A percentile compares a stretch with the other conserved stretches of the same genome.
These are phyloP conservation scores for Fomitopsis pulvina DNA, from an alignment of 768 basidiomycete genomes.

Conservation along the genomic window DNA sequence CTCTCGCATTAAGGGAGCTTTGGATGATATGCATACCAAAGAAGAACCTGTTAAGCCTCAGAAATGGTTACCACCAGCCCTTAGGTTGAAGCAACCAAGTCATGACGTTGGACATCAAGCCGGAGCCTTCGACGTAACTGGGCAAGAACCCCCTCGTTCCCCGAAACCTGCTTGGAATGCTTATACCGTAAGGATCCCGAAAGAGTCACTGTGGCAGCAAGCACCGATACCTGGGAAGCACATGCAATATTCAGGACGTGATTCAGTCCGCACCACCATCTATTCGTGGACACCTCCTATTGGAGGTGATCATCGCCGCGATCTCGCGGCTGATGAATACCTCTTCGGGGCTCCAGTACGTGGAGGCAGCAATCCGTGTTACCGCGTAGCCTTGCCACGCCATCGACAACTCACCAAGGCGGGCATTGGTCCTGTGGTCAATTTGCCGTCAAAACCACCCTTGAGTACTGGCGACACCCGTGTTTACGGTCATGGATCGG, in stretches of 20 bases:
- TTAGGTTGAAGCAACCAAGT: conserved; percentile 9
- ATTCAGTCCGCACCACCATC: conserved; percentile 51
- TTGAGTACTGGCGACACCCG: background rate
- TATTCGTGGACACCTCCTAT: conserved; percentile 69
- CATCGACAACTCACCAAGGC: conserved; percentile 9
- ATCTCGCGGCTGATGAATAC: conserved; percentile 58
- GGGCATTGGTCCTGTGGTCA: conserved; percentile 27
- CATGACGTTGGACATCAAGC: conserved; percentile 6
- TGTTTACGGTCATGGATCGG: conserved; percentile 24
- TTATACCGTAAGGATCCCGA: conserved; percentile 31
- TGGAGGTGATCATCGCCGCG: conserved; percentile 53
- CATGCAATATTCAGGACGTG: conserved; percentile 34
- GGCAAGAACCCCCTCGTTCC: conserved; percentile 18
- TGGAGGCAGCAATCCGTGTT: conserved; percentile 27
- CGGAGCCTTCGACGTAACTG: conserved; percentile 23
- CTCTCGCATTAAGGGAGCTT: conserved; percentile 78
- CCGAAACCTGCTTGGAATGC: conserved; percentile 22
- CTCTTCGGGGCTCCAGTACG: conserved; percentile 41
- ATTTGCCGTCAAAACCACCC: conserved; percentile 29
- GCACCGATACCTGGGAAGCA: conserved; percentile 32
- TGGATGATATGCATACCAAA: conserved; percentile 57
- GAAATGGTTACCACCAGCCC: conserved; percentile 25
- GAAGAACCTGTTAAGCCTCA: conserved; percentile 24
- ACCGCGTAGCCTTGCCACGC: conserved; percentile 32
- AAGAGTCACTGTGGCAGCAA: conserved; percentile 37